phyloP scores from a whole-genome alignment of 2,329 filamentous ascomycete species.

The Neopestalotiopsis sp. region DNA sequence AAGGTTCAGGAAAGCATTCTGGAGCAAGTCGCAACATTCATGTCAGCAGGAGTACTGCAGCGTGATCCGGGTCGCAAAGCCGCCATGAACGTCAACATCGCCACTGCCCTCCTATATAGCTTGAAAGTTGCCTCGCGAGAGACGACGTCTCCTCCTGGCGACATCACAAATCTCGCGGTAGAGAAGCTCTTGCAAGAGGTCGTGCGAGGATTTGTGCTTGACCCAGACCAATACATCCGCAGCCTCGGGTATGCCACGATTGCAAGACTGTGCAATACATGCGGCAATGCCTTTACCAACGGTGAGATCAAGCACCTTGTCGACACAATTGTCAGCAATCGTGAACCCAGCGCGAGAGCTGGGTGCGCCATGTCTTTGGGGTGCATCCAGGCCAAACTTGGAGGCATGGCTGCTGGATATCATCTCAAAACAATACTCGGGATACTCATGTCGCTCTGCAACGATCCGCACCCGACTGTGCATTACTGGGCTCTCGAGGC shows the following conservation, averaged over 20 bases:
- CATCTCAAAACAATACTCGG: slow-evolving; percentile 97
- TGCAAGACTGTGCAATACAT: slow-evolving; percentile 81
- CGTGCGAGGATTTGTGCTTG: slow-evolving; percentile 73
- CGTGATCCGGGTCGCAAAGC: slow-evolving; percentile 88
- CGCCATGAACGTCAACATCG: slow-evolving; percentile 90
- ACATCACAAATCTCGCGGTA: slow-evolving; percentile 75
- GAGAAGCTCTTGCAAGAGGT: slow-evolving; percentile 86
- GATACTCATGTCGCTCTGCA: slow-evolving; percentile 96
- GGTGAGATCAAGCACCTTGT: slow-evolving; percentile 89
- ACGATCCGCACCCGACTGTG: slow-evolving; percentile 91
- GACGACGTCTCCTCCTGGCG: slow-evolving; percentile 73
- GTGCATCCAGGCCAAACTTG: slow-evolving; percentile 92
- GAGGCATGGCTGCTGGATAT: slow-evolving; percentile 95
- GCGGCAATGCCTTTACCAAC: slow-evolving; percentile 88
- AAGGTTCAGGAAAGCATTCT: slow-evolving; percentile 96
- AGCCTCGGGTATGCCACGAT: slow-evolving; percentile 84
- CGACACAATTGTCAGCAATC: slow-evolving; percentile 91
- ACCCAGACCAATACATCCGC: slow-evolving; percentile 85
- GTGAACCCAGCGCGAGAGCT: slow-evolving; percentile 90
- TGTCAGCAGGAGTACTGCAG: slow-evolving; percentile 80
- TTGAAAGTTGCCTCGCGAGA: slow-evolving; percentile 87
- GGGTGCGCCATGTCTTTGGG: slow-evolving; percentile 94
- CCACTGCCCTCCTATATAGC: slow-evolving; percentile 78
- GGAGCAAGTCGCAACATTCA: slow-evolving; percentile 89
- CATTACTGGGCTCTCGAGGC: slow-evolving; percentile 97